These are phyloP conservation scores for Chaetomiaceae sp. DNA, from an alignment of 2,329 filamentous ascomycete species.

Conservation along the genomic window DNA sequence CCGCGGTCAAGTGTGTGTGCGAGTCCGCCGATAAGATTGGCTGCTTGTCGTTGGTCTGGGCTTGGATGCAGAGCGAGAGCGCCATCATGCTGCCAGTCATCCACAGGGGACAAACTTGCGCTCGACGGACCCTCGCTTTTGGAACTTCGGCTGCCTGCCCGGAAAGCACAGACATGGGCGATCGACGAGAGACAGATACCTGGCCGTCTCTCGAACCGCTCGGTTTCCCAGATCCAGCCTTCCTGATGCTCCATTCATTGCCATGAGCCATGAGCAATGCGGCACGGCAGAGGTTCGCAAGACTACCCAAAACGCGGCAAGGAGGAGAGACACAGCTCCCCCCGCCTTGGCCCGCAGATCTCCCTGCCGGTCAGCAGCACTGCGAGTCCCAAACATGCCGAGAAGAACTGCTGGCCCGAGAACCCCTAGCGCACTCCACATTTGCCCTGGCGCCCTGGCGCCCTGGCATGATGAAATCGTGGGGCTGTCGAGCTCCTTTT, in stretches of 20 bases:
- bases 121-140: neutral
- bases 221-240: constrained; percentile 20
- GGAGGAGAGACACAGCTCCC: too few species aligned
- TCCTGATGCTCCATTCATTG: neutral
- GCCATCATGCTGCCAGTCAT: too few species aligned
- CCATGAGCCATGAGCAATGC: too few species aligned
- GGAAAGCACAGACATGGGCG: constrained; percentile 3
- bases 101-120: neutral
- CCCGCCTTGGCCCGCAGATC: too few species aligned
- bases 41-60: neutral
- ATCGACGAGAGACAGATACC: neutral
- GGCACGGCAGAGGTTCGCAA: neutral
- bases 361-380: too few species aligned
- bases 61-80: neutral
- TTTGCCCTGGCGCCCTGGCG: neutral
- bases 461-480: constrained; percentile 15
- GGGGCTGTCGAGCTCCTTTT: constrained; percentile 9
- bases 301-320: neutral
- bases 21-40: constrained; percentile 10
- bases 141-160: constrained; percentile 11
- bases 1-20: constrained; percentile 1
- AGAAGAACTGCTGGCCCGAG: constrained; percentile 10
- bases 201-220: neutral
- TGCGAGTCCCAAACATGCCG: neutral
- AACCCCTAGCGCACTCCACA: constrained; percentile 18